Evolutionary conservation across 805 yeast species (phyloP).

Genomic region (Yamadazyma scolyti): DNA sequence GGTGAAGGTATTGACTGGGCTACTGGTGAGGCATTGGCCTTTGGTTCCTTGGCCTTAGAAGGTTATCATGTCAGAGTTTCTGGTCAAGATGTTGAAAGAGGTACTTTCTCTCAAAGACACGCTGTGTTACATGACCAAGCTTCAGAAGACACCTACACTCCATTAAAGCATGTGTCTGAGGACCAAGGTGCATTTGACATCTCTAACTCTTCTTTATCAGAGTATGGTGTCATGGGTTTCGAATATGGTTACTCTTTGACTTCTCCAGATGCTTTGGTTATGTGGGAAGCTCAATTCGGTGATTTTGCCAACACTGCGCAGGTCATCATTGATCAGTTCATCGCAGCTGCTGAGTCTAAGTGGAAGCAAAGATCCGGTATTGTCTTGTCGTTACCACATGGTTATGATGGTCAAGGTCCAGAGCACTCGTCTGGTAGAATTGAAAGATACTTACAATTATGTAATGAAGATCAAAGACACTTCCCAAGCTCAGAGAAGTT

Average conservation of each 20-base stretch:
- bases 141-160: constrained; percentile 78
- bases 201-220: constrained; percentile 93
- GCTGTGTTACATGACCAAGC: constrained; percentile 96
- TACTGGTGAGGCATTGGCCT: constrained; percentile 98
- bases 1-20: constrained; percentile 99
- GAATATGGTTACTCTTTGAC: constrained; percentile 98
- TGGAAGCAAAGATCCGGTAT: constrained; percentile 99
- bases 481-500: constrained; percentile 90
- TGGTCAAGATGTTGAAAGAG: constrained; percentile 99
- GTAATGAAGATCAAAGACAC: constrained; percentile 91
- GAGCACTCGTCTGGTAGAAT: constrained; percentile 98
- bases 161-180: constrained; percentile 74
- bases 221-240: constrained; percentile 98
- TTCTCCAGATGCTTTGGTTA: constrained; percentile 93
- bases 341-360: constrained; percentile 94
- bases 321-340: constrained; percentile 94
- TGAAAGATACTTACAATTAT: constrained; percentile 92
- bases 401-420: constrained; percentile 99
- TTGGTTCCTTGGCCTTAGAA: constrained; percentile 86
- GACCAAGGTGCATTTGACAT: constrained; percentile 84
- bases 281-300: constrained; percentile 99
- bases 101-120: constrained; percentile 99
- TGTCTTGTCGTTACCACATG: constrained; percentile 94
- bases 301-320: constrained; percentile 99
- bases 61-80: constrained; percentile 96